phyloP scores from a whole-genome alignment of 2,329 filamentous ascomycete genomes.

The Phaeosphaeria sp. region DNA sequence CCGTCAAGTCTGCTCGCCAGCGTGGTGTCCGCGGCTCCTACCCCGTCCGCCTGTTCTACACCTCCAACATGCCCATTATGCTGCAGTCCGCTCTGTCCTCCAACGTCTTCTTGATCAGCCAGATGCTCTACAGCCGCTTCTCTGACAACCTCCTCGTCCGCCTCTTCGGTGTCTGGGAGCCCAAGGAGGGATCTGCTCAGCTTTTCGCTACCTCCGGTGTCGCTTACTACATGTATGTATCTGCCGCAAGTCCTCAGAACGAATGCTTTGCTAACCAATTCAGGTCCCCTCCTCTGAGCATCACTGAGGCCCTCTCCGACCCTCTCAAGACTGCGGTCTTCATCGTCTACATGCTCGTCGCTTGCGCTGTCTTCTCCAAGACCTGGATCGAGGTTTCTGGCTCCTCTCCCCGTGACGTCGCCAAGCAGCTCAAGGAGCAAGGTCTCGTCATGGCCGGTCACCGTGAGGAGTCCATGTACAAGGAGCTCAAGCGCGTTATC shows the following conservation, averaged over 20 bases:
- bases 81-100: slow-evolving; percentile 97
- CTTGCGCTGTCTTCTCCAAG: slow-evolving; percentile 99
- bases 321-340: slow-evolving; percentile 96
- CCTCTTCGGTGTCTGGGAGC: slow-evolving; percentile 98
- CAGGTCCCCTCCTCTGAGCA: slow-evolving; percentile 87
- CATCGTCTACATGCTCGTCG: slow-evolving; percentile 96
- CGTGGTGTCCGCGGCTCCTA: slow-evolving; percentile 98
- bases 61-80: slow-evolving; percentile 99
- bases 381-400: slow-evolving; percentile 99
- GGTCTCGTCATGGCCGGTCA: slow-evolving; percentile 99
- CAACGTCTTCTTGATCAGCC: slow-evolving; percentile 98
- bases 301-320: slow-evolving; percentile 95
- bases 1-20: slow-evolving; percentile 98
- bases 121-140: slow-evolving; percentile 99
- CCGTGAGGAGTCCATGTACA: slow-evolving; percentile 99
- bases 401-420: slow-evolving; percentile 95
- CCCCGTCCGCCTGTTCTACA: slow-evolving; percentile 99
- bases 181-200: slow-evolving; percentile 93
- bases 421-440: slow-evolving; percentile 99
- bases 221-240: slow-evolving; percentile 90
- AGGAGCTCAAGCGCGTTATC: slow-evolving; percentile 99
- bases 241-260: background rate
- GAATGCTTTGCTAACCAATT: slow-evolving; percentile 22
- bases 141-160: slow-evolving; percentile 98
- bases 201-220: slow-evolving; percentile 92